phyloP scores from a whole-genome alignment of 192 early-diverging fungal genomes.

The Backusella macrospora region DNA sequence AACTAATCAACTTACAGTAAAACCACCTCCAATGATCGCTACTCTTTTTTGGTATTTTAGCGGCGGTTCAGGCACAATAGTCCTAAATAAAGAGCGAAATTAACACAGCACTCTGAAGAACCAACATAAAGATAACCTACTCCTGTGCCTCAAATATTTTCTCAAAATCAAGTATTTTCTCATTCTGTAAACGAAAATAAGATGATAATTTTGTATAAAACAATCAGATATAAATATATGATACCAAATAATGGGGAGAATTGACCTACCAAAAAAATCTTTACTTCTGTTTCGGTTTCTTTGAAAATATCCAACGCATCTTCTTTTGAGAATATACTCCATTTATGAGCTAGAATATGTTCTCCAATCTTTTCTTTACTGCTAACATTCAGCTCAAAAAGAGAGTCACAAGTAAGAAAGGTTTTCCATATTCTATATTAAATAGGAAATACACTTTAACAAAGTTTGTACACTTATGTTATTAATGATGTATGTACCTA shows the following conservation, averaged over 20 bases:
- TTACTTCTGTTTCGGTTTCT: constrained; percentile 31
- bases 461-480: not conserved
- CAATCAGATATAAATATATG: not conserved
- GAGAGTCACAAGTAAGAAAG: constrained; percentile 29
- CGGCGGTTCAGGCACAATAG: not conserved
- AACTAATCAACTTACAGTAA: constrained; percentile 30
- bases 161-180: constrained; percentile 18
- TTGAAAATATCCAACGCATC: constrained; percentile 14
- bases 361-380: constrained; percentile 18
- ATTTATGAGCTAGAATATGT: constrained; percentile 14
- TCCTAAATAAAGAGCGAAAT: not conserved
- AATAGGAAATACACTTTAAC: not conserved
- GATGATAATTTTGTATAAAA: not conserved
- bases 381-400: constrained; percentile 34
- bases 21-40: constrained; percentile 46
- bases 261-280: constrained; percentile 24
- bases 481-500: constrained; percentile 10
- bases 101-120: not conserved
- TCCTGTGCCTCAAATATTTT: not conserved
- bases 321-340: constrained; percentile 15
- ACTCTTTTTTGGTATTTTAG: constrained; percentile 33
- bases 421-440: constrained; percentile 38
- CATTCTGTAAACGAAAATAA: constrained; percentile 2
- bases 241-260: not conserved
- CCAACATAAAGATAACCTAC: constrained; percentile 16